Evolutionary conservation across 108 stramenopile species (phyloP).

Genomic region (Nitzschia putrida): DNA sequence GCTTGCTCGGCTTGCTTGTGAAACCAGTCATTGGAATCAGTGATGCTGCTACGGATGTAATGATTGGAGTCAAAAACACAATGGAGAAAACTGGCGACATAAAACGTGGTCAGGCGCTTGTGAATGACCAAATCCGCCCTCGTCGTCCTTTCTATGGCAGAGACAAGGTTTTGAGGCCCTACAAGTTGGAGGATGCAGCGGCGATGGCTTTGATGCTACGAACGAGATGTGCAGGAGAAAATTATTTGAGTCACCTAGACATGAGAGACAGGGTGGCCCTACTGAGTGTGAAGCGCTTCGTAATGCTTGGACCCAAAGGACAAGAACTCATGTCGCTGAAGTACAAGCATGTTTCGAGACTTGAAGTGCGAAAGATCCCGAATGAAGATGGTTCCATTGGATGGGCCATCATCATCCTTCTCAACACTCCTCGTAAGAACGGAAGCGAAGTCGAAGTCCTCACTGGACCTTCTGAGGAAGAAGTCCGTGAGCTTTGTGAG

Average conservation of each 20-base stretch:
- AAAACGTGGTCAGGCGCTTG: constrained; percentile 19
- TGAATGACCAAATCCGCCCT: constrained; percentile 53
- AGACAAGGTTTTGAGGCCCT: constrained; percentile 56
- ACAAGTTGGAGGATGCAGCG: constrained; percentile 66
- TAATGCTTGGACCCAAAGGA: constrained; percentile 67
- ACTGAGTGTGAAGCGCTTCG: constrained; percentile 54
- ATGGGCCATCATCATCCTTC: constrained; percentile 56
- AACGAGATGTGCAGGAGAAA: constrained; percentile 64
- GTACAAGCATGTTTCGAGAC: constrained; percentile 49
- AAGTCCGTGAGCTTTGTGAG: constrained; percentile 43
- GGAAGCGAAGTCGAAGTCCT: constrained; percentile 66
- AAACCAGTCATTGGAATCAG: constrained; percentile 93
- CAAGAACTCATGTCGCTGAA: constrained; percentile 56
- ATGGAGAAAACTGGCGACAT: constrained; percentile 50
- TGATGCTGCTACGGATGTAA: constrained; percentile 87
- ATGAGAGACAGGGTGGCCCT: constrained; percentile 64
- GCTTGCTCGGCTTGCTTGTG: constrained; percentile 83
- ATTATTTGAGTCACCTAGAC: constrained; percentile 69
- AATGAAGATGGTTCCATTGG: constrained; percentile 30
- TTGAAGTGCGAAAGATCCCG: constrained; percentile 49
- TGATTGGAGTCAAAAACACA: constrained; percentile 81
- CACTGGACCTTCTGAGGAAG: constrained; percentile 36
- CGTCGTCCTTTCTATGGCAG: constrained; percentile 71
- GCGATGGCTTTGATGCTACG: constrained; percentile 61
- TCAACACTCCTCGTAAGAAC: constrained; percentile 52